phyloP scores from a whole-genome alignment of 1,284 basidiomycete genomes.

The Psilocybe mexicana region DNA sequence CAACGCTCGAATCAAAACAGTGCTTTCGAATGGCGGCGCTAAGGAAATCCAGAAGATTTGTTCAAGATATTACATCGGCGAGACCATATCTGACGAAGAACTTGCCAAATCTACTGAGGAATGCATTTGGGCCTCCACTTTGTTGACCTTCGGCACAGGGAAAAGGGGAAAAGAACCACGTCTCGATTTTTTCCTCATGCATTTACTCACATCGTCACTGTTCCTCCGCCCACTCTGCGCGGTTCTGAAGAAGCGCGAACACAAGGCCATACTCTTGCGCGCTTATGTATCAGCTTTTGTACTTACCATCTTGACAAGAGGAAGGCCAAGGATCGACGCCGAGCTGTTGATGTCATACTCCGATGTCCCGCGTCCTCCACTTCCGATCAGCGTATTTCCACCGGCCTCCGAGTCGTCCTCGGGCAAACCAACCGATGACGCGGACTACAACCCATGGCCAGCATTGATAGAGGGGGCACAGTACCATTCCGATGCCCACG shows the following conservation, averaged over 20 bases:
- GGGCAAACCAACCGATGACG: slow-evolving; percentile 37
- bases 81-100: slow-evolving; percentile 36
- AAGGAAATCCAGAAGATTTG: slow-evolving; percentile 51
- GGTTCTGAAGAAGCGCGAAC: slow-evolving; percentile 35
- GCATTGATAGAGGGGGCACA: slow-evolving; percentile 51
- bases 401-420: slow-evolving; percentile 21
- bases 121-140: slow-evolving; percentile 49
- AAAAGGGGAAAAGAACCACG: slow-evolving; percentile 49
- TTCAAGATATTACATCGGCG: slow-evolving; percentile 48
- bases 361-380: slow-evolving; percentile 41
- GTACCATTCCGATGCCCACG: slow-evolving; percentile 63
- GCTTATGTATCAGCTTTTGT: slow-evolving; percentile 48
- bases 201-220: slow-evolving; percentile 61
- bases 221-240: slow-evolving; percentile 55
- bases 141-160: slow-evolving; percentile 56
- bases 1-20: slow-evolving; percentile 35
- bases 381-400: slow-evolving; percentile 13
- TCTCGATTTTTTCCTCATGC: slow-evolving; percentile 76
- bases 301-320: slow-evolving; percentile 48
- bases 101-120: slow-evolving; percentile 53
- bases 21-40: slow-evolving; percentile 41
- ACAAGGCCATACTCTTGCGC: slow-evolving; percentile 50
- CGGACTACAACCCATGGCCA: slow-evolving; percentile 59
- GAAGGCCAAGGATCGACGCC: slow-evolving; percentile 58
- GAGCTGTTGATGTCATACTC: slow-evolving; percentile 57